These are phyloP conservation scores for Sclerotinia trifoliorum DNA, from an alignment of 2,329 filamentous ascomycete genomes.

Conservation along the genomic window DNA sequence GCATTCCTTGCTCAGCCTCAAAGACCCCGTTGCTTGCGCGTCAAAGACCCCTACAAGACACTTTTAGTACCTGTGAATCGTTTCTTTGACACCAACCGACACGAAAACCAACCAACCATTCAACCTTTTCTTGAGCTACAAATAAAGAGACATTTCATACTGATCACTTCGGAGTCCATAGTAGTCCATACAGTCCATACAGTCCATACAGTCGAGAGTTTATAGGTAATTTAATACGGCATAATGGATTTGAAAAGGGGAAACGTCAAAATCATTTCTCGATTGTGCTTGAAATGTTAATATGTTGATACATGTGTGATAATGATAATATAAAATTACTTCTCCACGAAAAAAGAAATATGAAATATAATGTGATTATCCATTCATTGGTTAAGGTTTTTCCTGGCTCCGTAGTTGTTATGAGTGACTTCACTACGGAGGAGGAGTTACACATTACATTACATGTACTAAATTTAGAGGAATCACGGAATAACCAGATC, in stretches of 20 bases:
- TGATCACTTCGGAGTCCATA: neutral
- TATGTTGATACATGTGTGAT: neutral
- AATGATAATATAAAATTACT: neutral
- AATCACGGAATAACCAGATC: neutral
- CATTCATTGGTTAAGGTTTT: too few species aligned
- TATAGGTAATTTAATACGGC: neutral
- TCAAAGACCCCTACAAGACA: conserved; percentile 12
- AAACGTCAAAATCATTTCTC: neutral
- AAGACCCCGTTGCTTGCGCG: conserved; percentile 24
- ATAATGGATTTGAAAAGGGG: neutral
- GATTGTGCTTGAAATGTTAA: neutral
- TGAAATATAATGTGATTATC: too few species aligned
- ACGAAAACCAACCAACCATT: neutral
- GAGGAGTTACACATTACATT: too few species aligned
- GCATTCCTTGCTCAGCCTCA: conserved; percentile 20
- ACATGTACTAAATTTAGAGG: conserved; percentile 18
- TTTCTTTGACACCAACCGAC: neutral
- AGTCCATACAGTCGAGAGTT: neutral
- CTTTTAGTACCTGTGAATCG: neutral
- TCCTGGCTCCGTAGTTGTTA: neutral
- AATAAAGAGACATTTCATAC: neutral
- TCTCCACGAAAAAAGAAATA: too few species aligned
- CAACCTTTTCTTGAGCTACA: neutral
- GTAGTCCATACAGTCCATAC: neutral
- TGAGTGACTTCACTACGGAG: neutral